phyloP scores from a whole-genome alignment of 164 flowering plant genomes.

The Macadamia tetraphylla region DNA sequence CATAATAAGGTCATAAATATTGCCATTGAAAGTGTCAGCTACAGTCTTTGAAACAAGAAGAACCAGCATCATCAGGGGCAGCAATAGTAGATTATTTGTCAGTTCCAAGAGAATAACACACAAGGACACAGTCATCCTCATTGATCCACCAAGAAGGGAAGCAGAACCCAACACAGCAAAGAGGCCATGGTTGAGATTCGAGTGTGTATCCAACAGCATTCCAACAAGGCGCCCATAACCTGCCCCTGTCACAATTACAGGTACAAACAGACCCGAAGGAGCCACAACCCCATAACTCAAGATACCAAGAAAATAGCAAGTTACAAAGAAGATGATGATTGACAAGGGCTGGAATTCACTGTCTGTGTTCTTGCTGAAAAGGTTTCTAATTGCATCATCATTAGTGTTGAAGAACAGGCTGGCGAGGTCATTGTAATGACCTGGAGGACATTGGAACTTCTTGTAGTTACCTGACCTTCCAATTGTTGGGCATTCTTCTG shows the following conservation, averaged over 20 bases:
- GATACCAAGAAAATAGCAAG: conserved; percentile 66
- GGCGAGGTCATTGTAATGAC: conserved; percentile 92
- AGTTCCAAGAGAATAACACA: conserved; percentile 79
- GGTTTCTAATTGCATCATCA: conserved; percentile 86
- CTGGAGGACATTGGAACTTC: conserved; percentile 79
- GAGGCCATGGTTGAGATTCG: conserved; percentile 70
- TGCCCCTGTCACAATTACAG: conserved; percentile 83
- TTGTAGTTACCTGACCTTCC: conserved; percentile 93
- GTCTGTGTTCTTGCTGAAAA: conserved; percentile 67
- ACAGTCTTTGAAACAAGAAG: conserved; percentile 86
- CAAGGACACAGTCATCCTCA: conserved; percentile 84
- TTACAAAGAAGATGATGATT: conserved; percentile 54
- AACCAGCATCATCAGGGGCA: conserved; percentile 85
- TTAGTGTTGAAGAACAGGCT: conserved; percentile 89
- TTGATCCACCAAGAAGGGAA: conserved; percentile 86
- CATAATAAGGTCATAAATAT: conserved; percentile 67
- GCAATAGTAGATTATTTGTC: conserved; percentile 71
- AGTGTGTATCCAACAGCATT: conserved; percentile 47
- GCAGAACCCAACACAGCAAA: conserved; percentile 92
- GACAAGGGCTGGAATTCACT: conserved; percentile 58
- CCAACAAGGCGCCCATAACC: conserved; percentile 82
- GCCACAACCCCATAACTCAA: conserved; percentile 76
- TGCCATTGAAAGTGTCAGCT: conserved; percentile 71
- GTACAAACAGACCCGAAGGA: conserved; percentile 86
- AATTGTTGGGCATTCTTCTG: conserved; percentile 82